Evolutionary conservation across 495 filamentous ascomycete species (phyloP).

Genomic region (Penicillium cataractarum): DNA sequence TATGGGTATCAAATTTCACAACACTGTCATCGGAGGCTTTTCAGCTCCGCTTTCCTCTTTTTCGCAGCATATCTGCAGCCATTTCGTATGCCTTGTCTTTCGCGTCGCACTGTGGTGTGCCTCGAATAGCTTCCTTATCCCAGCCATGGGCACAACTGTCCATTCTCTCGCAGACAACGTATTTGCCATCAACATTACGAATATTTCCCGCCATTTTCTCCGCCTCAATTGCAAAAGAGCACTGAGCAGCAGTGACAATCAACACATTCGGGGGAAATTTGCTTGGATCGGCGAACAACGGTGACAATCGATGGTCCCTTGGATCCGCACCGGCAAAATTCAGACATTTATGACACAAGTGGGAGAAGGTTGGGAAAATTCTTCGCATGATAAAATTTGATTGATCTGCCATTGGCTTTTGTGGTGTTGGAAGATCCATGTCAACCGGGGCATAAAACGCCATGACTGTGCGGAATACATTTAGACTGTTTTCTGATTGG

Average conservation of each 20-base stretch:
- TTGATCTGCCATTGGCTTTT: slow-evolving; percentile 31
- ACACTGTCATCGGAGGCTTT: neutral
- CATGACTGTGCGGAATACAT: slow-evolving; percentile 38
- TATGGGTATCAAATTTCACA: slow-evolving; percentile 22
- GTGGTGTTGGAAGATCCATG: slow-evolving; percentile 30
- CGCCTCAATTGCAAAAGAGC: slow-evolving; percentile 44
- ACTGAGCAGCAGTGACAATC: slow-evolving; percentile 46
- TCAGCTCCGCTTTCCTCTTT: neutral
- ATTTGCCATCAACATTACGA: slow-evolving; percentile 29
- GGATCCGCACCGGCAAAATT: slow-evolving; percentile 25
- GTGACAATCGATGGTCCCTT: slow-evolving; percentile 46
- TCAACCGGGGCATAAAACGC: slow-evolving; percentile 46
- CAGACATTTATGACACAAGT: slow-evolving; percentile 35
- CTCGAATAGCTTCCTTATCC: slow-evolving; percentile 38
- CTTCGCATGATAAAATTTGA: slow-evolving; percentile 34
- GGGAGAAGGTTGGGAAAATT: slow-evolving; percentile 32
- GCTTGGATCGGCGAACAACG: slow-evolving; percentile 36
- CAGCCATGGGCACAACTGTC: slow-evolving; percentile 46
- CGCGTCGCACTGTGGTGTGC: slow-evolving; percentile 32
- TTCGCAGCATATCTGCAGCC: slow-evolving; percentile 30
- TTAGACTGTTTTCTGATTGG: slow-evolving; percentile 17
- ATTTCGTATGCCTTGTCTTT: slow-evolving; percentile 41
- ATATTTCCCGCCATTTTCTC: slow-evolving; percentile 46
- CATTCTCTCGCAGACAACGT: slow-evolving; percentile 42
- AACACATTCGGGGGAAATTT: slow-evolving; percentile 44